Evolutionary conservation across 2,329 filamentous ascomycete species (phyloP).

Genomic region (Chalaropsis ovoidea): DNA sequence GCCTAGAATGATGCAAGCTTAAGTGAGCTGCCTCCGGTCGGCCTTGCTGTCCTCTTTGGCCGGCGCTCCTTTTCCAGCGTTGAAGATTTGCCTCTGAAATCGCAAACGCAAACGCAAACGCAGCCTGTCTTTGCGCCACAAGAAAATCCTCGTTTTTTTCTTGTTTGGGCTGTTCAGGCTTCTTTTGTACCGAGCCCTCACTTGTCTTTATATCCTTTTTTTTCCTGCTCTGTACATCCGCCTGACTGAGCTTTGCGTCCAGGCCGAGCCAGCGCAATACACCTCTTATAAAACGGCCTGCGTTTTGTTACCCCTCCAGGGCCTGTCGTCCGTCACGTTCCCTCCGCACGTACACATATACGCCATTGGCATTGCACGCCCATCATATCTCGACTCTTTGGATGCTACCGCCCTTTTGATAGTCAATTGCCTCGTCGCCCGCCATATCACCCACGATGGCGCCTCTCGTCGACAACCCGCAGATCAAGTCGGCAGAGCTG

Average conservation of each 20-base stretch:
- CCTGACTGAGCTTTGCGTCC: neutral
- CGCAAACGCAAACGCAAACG: neutral
- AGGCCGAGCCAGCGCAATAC: neutral
- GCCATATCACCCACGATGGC: conserved; percentile 41
- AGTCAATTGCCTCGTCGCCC: conserved; percentile 5
- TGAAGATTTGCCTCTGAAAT: conserved; percentile 12
- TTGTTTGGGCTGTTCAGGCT: neutral
- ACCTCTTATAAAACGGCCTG: neutral
- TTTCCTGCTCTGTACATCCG: neutral
- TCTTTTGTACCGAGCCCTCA: neutral
- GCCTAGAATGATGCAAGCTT: neutral
- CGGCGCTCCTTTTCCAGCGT: neutral
- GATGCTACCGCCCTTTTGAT: neutral
- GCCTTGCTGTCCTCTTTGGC: conserved; percentile 21
- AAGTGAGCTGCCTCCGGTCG: neutral
- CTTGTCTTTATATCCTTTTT: neutral
- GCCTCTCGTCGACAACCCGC: conserved; percentile 79
- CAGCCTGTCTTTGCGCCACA: neutral
- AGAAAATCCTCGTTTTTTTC: neutral
- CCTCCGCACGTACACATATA: neutral
- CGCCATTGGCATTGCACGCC: neutral
- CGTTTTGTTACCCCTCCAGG: conserved; percentile 1
- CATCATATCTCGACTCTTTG: neutral
- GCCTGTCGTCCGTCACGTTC: neutral
- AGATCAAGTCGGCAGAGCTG: conserved; percentile 80